Percentiles rank a stretch among this genome's conserved stretches.
Evolutionary conservation across 2,329 filamentous ascomycete genomes (phyloP).

Genomic region (Neopestalotiopsis rosae): DNA sequence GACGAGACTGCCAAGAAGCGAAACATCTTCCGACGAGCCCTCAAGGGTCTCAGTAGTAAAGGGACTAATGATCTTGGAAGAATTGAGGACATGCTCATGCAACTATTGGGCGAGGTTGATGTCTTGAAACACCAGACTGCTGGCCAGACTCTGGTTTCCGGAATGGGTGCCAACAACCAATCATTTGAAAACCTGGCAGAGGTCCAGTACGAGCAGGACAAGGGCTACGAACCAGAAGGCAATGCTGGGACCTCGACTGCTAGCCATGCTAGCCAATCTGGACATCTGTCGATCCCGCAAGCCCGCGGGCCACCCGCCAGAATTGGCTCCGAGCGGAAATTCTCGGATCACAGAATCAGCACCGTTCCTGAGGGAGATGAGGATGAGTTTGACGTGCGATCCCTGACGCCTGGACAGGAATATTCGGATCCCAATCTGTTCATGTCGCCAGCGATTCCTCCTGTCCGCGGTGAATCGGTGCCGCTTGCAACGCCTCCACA

Average conservation of each 20-base stretch:
- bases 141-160: conserved; percentile 34
- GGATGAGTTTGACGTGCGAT: conserved; percentile 64
- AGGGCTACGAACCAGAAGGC: conserved; percentile 84
- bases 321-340: conserved; percentile 57
- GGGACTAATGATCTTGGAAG: conserved; percentile 85
- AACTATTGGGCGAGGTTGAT: conserved; percentile 91
- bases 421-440: conserved; percentile 65
- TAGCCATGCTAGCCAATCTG: conserved; percentile 76
- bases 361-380: conserved; percentile 87
- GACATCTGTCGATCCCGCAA: conserved; percentile 69
- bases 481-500: conserved; percentile 66
- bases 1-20: conserved; percentile 80
- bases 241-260: conserved; percentile 77
- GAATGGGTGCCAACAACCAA: conserved; percentile 56
- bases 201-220: conserved; percentile 69
- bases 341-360: conserved; percentile 83
- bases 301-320: conserved; percentile 51
- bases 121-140: conserved; percentile 71
- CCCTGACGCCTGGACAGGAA: conserved; percentile 47
- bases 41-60: conserved; percentile 88
- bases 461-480: conserved; percentile 56
- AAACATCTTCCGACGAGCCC: conserved; percentile 91
- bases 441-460: conserved; percentile 65
- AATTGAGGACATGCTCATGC: conserved; percentile 91
- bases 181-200: conserved; percentile 73